Evolutionary conservation across 345 rosid genomes (phyloP).

Genomic region (Gossypium ekmanianum): DNA sequence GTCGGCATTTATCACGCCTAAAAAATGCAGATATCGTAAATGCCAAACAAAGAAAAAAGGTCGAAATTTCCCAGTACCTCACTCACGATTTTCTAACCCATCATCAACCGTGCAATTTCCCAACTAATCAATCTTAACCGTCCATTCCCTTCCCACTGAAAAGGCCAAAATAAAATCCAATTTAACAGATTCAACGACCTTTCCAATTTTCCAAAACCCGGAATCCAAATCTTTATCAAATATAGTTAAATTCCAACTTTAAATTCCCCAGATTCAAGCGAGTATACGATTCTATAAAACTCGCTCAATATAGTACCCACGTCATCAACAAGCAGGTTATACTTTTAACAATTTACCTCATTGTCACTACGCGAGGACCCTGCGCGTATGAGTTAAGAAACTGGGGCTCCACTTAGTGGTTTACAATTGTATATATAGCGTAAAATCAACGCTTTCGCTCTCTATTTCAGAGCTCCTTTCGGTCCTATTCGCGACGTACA

Average conservation of each 20-base stretch:
- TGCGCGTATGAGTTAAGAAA: not conserved
- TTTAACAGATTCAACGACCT: not conserved
- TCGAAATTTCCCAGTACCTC: not conserved
- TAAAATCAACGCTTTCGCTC: slow-evolving; percentile 25
- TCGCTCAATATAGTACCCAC: slow-evolving; percentile 5
- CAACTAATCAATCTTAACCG: not conserved
- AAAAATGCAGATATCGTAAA: not conserved
- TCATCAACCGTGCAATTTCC: not conserved
- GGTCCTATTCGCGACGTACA: too few species aligned
- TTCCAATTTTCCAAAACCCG: not conserved
- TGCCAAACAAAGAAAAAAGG: not conserved
- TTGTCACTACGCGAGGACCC: not conserved
- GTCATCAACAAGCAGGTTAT: not conserved
- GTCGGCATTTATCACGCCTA: not conserved
- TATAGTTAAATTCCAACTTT: slow-evolving; percentile 14
- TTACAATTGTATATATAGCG: slow-evolving; percentile 20
- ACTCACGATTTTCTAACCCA: not conserved
- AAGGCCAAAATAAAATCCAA: not conserved
- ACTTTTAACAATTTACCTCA: not conserved
- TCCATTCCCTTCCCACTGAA: not conserved
- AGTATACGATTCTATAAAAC: not conserved
- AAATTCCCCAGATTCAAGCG: not conserved
- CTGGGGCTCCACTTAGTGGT: not conserved
- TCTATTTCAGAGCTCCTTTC: too few species aligned
- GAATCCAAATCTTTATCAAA: slow-evolving; percentile 30